Evolutionary conservation across 2,329 filamentous ascomycete species (phyloP), one percentile per base, ranked within the genome.

Genomic region (Myriosclerotinia duriaeana): DNA sequence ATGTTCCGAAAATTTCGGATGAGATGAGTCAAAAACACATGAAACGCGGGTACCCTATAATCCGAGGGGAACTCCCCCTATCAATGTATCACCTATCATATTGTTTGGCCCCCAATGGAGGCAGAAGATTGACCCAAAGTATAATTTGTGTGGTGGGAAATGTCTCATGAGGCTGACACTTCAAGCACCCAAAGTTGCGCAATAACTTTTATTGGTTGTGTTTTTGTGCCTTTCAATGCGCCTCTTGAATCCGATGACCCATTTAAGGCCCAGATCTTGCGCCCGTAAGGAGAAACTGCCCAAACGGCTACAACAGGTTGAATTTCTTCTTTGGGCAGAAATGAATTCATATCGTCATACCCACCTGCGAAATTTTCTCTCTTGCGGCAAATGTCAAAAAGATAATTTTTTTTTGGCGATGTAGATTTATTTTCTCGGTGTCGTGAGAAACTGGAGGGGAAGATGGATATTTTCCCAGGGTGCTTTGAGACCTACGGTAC

Each of bases 161-260:
- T 60, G 44, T 60, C 58, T 60, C 44, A 60, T 38, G 58, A 50
- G 58, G 58, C 58, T 60, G 58, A 60, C 30, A 50, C 58, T 60
- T 38, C 58, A 38, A 60, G 44, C 58, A 50, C n/a, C 58, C 34
- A 60, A 60, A 60, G 58, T 50, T 60, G 58, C 58, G 58, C 44
- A 50, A 60, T 50, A 14, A 38, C 34, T 26, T 50, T 40, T 7
- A 60, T 60, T 60, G 58, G 58, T 36, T 60, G 58, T 36, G 8
- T 60, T 50, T 50, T 60, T 50, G 58, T 60, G 58, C 46, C 44
- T 50, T 30, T 50, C 58, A 50, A 60, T 60, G 58, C 44, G 58
- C 58, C 58, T 50, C 44, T 50, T 60, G 58, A 60, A 60, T 60
- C 58, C 44, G 58, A 60, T 60, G 58, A 60, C 58, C 58, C 44